Evolutionary conservation across 2,329 filamentous ascomycete genomes (phyloP), one percentile per base, ranked within the genome.

Genomic region (Colletotrichum eremochloae): DNA sequence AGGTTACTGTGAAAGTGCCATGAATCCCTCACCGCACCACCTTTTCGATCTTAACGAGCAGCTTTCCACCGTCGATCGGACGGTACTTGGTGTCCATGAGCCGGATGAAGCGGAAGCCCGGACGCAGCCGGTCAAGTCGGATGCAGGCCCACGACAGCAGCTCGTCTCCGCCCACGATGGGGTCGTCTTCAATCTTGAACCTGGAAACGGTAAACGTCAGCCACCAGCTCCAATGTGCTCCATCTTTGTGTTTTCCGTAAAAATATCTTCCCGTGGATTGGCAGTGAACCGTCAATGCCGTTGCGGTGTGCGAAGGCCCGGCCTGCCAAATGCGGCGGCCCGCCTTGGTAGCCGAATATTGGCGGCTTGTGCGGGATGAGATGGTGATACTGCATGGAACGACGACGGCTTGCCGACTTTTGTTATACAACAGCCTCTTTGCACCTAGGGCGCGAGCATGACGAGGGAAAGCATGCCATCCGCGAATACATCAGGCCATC

Each of bases 71-170:
- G 7, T 81, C 77, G 33, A 86, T 84, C 15, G 81, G 80, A 57
- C 82, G 79, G 24, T 87, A 86, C 36, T 82, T 80, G 31, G 80
- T 79, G 69, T 89, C 84, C 75, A 85, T 79, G 56, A 91, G 82
- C 50, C 82, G 80, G 63, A 91, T 80, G 74, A 89, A 87, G 56
- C 89, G 86, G 79, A 89, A 90, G 24, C 89, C 89, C 58, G 80
- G 80, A 58, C 83, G 85, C 2, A 91, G 83, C 50, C 88, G 86
- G 79, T 90, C 88, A 15, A 91, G 85, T 4, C 89, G 87, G 76
- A 90, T 86, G 76, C 88, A 90, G 36, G 88, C 86, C 88, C 88
- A 90, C 12, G 85, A 86, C 36, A 87, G 81, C 46, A 85, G 79
- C 18, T 79, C 76, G 61, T 83, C 81, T 57, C 82, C 80, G 31